Evolutionary conservation across 169 alveolate genomes (phyloP).

Genomic region (Plasmodium billcollinsi): DNA sequence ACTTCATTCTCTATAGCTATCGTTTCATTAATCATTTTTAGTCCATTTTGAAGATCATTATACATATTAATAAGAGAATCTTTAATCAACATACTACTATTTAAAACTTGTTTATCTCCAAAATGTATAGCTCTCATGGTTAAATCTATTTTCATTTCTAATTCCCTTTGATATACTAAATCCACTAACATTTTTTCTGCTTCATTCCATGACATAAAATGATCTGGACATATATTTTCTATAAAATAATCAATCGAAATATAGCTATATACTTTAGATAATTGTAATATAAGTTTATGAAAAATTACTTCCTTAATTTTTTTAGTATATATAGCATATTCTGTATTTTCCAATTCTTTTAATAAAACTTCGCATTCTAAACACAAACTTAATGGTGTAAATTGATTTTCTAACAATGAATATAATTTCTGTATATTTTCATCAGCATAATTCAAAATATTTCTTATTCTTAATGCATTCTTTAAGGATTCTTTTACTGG

Average conservation of each 20-base stretch:
- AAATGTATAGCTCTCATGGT: slow-evolving; percentile 77
- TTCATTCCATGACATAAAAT: slow-evolving; percentile 90
- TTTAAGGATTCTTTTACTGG: slow-evolving; percentile 91
- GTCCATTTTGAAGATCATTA: slow-evolving; percentile 44
- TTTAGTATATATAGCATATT: slow-evolving; percentile 78
- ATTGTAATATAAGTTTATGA: slow-evolving; percentile 87
- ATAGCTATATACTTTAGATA: slow-evolving; percentile 89
- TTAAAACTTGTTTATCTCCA: slow-evolving; percentile 67
- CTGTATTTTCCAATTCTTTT: slow-evolving; percentile 73
- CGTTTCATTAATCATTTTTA: slow-evolving; percentile 66
- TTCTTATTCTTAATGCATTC: slow-evolving; percentile 84
- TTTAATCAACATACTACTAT: slow-evolving; percentile 28
- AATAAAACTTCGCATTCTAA: slow-evolving; percentile 79
- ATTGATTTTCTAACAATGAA: slow-evolving; percentile 85
- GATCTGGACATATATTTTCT: slow-evolving; percentile 88
- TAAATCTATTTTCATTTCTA: slow-evolving; percentile 84
- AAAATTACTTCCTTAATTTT: slow-evolving; percentile 89
- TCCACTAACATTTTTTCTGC: slow-evolving; percentile 89
- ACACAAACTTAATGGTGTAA: slow-evolving; percentile 85
- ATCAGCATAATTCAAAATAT: slow-evolving; percentile 84
- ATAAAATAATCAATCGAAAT: slow-evolving; percentile 90
- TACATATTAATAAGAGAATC: slow-evolving; percentile 59
- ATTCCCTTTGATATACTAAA: slow-evolving; percentile 81
- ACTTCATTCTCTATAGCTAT: slow-evolving; percentile 66
- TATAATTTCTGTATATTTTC: slow-evolving; percentile 86